These are phyloP conservation scores for Citropsis articulata DNA, from an alignment of 345 rosid species.

Conservation along the genomic window DNA sequence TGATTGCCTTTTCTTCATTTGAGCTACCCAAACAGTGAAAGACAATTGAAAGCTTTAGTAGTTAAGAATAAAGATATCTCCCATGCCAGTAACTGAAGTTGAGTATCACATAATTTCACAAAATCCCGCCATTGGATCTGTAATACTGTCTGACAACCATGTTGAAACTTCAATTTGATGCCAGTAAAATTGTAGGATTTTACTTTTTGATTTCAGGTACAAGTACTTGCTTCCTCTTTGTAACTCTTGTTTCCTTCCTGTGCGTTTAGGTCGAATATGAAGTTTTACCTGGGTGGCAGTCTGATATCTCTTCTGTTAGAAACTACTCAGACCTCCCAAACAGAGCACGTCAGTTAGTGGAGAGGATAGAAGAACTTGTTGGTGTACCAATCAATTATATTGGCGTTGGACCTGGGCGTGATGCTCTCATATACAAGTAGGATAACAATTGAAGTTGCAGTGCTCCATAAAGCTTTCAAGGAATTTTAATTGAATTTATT, in stretches of 20 bases:
- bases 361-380: constrained; percentile 87
- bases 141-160: background rate
- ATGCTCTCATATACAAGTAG: constrained; percentile 83
- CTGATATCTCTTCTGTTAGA: constrained; percentile 74
- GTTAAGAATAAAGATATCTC: background rate
- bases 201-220: background rate
- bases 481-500: background rate
- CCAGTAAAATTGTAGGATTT: background rate
- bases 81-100: background rate
- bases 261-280: constrained; percentile 79
- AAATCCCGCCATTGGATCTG: background rate
- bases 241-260: constrained; percentile 6
- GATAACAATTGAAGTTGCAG: background rate
- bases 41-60: background rate
- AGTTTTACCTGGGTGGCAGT: constrained; percentile 84
- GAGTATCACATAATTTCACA: background rate
- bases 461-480: background rate
- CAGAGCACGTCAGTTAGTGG: constrained; percentile 72
- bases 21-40: background rate
- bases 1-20: background rate
- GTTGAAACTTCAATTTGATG: background rate
- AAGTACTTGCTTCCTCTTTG: background rate
- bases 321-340: constrained; percentile 81
- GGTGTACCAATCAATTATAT: constrained; percentile 83
- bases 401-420: constrained; percentile 91